Conservation (phyloP, 2,329 filamentous ascomycete species). For the Trichoderma oligosporum region DNA sequence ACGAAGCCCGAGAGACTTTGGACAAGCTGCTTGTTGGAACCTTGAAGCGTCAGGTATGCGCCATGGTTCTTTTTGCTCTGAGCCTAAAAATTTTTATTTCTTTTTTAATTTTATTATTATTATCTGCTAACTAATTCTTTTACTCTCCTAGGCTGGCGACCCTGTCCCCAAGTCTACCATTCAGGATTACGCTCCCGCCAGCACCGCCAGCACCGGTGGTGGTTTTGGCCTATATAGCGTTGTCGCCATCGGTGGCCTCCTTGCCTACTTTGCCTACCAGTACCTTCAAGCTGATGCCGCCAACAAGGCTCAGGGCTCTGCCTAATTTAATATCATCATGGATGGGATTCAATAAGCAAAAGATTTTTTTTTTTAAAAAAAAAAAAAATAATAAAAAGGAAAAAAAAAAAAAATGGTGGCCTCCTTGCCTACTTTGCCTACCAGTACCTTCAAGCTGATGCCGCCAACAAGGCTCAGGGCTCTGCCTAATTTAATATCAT, state of each 20-base stretch:
- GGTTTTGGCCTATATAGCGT: slow-evolving; percentile 80
- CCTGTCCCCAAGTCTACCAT: slow-evolving; percentile 62
- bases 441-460: slow-evolving; percentile 70
- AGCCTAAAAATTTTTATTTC: too few relatives aligned
- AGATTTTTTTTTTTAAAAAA: too few relatives aligned
- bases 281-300: slow-evolving; percentile 66
- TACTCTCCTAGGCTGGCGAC: slow-evolving; percentile 64
- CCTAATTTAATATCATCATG: background rate
- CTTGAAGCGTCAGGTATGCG: slow-evolving; percentile 74
- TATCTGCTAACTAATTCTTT: background rate
- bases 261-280: slow-evolving; percentile 79
- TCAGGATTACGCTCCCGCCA: slow-evolving; percentile 47
- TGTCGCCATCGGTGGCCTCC: slow-evolving; percentile 69
- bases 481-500: background rate
- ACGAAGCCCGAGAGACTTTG: slow-evolving; percentile 95
- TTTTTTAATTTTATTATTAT: too few relatives aligned
- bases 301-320: slow-evolving; percentile 26
- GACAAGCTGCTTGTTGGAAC: slow-evolving; percentile 69
- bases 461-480: slow-evolving; percentile 38
- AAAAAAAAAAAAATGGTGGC: too few relatives aligned
- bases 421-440: slow-evolving; percentile 75
- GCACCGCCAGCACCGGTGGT: slow-evolving; percentile 52
- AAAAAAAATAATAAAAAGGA: too few relatives aligned
- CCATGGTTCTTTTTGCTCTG: too few relatives aligned
- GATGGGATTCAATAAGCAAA: background rate